Percentiles rank a stretch among this genome's conserved stretches.
Evolutionary conservation across 352 stramenopile species (phyloP).

Genomic region (Phytophthora quininea): DNA sequence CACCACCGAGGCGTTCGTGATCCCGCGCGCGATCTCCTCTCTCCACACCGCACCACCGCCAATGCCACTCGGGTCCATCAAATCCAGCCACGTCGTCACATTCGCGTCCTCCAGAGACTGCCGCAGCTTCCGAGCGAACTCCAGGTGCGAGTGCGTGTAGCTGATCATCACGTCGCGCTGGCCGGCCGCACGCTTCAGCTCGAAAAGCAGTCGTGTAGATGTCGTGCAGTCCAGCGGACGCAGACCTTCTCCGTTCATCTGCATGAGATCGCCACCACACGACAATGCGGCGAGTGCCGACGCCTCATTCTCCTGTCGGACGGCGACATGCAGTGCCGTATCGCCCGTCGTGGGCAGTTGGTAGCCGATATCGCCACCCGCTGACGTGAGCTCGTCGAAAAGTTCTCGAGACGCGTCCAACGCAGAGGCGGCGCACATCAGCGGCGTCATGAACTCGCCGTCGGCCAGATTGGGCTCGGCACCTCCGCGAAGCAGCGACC

Average conservation of each 20-base stretch:
- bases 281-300: slow-evolving; percentile 61
- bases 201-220: slow-evolving; percentile 66
- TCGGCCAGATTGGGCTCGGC: slow-evolving; percentile 50
- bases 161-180: slow-evolving; percentile 85
- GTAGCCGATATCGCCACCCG: slow-evolving; percentile 67
- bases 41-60: slow-evolving; percentile 73
- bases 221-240: slow-evolving; percentile 73
- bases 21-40: slow-evolving; percentile 70
- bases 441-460: slow-evolving; percentile 51
- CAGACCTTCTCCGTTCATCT: slow-evolving; percentile 63
- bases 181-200: slow-evolving; percentile 69
- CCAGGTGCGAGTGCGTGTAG: slow-evolving; percentile 79
- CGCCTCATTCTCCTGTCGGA: slow-evolving; percentile 59
- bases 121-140: slow-evolving; percentile 76
- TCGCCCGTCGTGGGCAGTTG: slow-evolving; percentile 55
- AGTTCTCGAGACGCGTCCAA: slow-evolving; percentile 24
- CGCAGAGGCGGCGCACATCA: slow-evolving; percentile 30
- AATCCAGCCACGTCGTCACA: slow-evolving; percentile 76
- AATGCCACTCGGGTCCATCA: slow-evolving; percentile 81
- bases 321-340: slow-evolving; percentile 68
- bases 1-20: slow-evolving; percentile 70
- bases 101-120: slow-evolving; percentile 62
- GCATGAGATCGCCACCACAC: slow-evolving; percentile 65
- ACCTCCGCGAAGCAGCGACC: slow-evolving; percentile 40
- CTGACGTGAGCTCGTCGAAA: slow-evolving; percentile 42